Percentiles rank a stretch among this genome's conserved stretches.
Conservation (phyloP, 176 grass and related monocot species). For the Aegilops umbellulata region DNA sequence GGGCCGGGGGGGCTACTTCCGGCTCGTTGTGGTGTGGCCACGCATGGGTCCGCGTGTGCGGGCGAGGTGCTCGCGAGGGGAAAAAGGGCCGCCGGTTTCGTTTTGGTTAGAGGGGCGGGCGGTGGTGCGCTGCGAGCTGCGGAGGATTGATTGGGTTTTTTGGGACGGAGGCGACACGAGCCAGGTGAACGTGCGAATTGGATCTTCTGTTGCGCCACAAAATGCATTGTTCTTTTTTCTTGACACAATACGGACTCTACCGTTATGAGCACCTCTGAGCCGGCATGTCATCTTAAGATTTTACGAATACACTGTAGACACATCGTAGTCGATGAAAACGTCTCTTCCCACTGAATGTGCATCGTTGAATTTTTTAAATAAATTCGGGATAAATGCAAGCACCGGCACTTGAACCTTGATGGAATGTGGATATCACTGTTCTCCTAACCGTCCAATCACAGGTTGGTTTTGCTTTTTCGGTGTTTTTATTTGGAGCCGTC, state of each 20-base stretch:
- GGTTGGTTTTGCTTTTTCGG: no score
- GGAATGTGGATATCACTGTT: no score
- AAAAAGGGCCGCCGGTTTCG: neutral
- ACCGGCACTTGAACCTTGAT: no score
- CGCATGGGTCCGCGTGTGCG: slow-evolving; percentile 40
- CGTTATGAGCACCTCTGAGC: no score
- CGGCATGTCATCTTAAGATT: no score
- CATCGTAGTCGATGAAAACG: no score
- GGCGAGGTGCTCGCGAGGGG: neutral
- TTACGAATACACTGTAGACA: no score
- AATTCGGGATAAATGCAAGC: no score
- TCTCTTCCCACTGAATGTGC: no score
- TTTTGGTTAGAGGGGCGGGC: neutral
- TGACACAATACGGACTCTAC: no score
- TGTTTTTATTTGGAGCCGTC: neutral
- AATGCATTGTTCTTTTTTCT: neutral
- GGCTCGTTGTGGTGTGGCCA: slow-evolving; percentile 20
- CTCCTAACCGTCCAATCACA: no score
- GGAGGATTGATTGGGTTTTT: neutral
- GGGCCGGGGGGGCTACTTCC: slow-evolving; percentile 22
- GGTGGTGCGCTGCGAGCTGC: neutral
- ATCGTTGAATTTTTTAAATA: no score
- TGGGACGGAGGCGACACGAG: slow-evolving; percentile 6
- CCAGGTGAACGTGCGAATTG: neutral
- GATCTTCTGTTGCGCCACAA: slow-evolving; percentile 11